Conservation (phyloP, 176 grass and related monocot genomes). For the Urochloa ruziziensis region DNA sequence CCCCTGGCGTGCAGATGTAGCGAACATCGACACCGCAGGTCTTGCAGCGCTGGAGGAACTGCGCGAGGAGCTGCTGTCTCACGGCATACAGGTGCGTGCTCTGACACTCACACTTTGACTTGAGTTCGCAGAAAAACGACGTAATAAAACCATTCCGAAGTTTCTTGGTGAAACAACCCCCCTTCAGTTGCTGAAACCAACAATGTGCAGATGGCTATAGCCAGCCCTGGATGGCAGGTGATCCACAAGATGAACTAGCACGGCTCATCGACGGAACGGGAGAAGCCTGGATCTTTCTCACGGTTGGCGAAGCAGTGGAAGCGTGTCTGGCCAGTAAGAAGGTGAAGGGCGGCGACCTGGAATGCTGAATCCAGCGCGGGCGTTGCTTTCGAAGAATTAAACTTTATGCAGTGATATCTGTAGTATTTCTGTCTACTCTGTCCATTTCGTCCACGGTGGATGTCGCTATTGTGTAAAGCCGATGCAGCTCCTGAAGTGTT, state of each 20-base stretch:
- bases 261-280: neutral
- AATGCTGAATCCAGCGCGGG: neutral
- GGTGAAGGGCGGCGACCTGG: neutral
- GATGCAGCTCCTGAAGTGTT: neutral
- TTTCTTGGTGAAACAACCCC: neutral
- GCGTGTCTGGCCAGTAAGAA: neutral
- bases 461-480: neutral
- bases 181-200: neutral
- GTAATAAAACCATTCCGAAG: neutral
- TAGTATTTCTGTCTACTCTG: neutral
- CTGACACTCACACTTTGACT: neutral
- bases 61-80: neutral
- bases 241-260: slow-evolving; percentile 19
- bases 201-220: neutral
- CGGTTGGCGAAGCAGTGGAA: slow-evolving; percentile 1
- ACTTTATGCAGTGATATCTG: neutral
- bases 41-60: neutral
- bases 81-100: neutral
- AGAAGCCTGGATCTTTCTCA: slow-evolving; percentile 1
- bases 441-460: neutral
- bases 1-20: neutral
- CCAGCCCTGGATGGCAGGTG: neutral
- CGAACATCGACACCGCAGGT: neutral
- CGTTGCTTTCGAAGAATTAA: neutral
- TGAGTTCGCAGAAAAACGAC: neutral